Percentiles rank a stretch among this genome's conserved stretches.
Evolutionary conservation across 1,284 basidiomycete genomes (phyloP).

Genomic region (Cronartium quercuum): DNA sequence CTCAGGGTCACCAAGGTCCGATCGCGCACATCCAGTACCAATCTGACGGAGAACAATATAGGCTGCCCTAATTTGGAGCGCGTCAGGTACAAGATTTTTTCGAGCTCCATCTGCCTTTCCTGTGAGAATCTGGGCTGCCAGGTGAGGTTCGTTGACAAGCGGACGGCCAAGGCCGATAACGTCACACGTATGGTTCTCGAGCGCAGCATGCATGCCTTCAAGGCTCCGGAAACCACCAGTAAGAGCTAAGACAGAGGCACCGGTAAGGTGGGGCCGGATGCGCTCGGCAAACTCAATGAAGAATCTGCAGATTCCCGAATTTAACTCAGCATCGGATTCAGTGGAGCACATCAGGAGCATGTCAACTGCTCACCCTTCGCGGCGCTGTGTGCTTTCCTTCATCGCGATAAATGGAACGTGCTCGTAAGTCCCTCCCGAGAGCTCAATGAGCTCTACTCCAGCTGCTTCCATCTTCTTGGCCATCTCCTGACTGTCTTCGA

Average conservation of each 20-base stretch:
- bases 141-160: conserved; percentile 52
- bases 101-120: conserved; percentile 49
- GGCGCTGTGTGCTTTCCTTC: conserved; percentile 48
- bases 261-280: conserved; percentile 49
- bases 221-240: conserved; percentile 55
- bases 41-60: conserved; percentile 4
- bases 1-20: neutral
- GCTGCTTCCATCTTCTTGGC: conserved; percentile 53
- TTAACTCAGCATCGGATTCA: conserved; percentile 53
- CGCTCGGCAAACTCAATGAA: conserved; percentile 53
- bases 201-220: conserved; percentile 51
- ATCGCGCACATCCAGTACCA: neutral
- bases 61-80: conserved; percentile 2
- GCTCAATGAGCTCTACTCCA: conserved; percentile 56
- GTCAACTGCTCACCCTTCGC: conserved; percentile 13
- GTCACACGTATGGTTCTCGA: conserved; percentile 41
- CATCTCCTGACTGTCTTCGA: conserved; percentile 53
- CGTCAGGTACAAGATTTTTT: conserved; percentile 12
- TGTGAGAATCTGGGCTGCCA: conserved; percentile 51
- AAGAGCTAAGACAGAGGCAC: conserved; percentile 50
- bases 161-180: conserved; percentile 55
- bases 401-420: conserved; percentile 46
- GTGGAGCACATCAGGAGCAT: too few species aligned
- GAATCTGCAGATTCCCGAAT: conserved; percentile 47
- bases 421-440: conserved; percentile 54